Conservation (phyloP, 2,329 filamentous ascomycete species). For the Grosmannia huntii region DNA sequence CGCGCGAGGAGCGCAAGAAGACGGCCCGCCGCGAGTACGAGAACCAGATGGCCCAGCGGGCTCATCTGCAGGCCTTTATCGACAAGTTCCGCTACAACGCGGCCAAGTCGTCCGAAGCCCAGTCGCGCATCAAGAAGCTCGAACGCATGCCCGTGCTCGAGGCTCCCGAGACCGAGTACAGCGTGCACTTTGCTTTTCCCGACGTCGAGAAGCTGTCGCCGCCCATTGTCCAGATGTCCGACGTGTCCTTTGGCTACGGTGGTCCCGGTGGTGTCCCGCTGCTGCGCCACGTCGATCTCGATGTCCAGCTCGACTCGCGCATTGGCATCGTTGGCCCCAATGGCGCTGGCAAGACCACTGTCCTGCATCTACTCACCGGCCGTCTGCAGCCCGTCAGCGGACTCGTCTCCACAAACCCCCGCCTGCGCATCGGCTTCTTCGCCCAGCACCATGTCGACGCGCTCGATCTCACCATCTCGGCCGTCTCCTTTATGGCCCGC, state of each 20-base stretch:
- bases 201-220: conserved; percentile 96
- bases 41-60: conserved; percentile 89
- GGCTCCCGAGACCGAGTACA: conserved; percentile 85
- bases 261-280: conserved; percentile 66
- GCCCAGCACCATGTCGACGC: conserved; percentile 98
- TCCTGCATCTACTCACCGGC: conserved; percentile 93
- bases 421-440: conserved; percentile 89
- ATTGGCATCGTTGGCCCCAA: conserved; percentile 99
- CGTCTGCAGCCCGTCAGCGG: conserved; percentile 66
- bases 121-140: conserved; percentile 97
- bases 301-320: conserved; percentile 93
- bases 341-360: conserved; percentile 95
- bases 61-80: conserved; percentile 94
- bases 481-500: conserved; percentile 93
- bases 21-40: conserved; percentile 95
- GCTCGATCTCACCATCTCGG: conserved; percentile 74
- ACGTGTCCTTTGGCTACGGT: conserved; percentile 80
- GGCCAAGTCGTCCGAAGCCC: conserved; percentile 94
- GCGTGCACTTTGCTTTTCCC: conserved; percentile 92
- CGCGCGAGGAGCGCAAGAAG: conserved; percentile 93
- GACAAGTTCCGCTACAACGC: conserved; percentile 99
- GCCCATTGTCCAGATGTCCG: conserved; percentile 94
- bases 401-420: conserved; percentile 75
- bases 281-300: conserved; percentile 77
- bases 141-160: conserved; percentile 93